Conservation (phyloP, 352 stramenopile species). For the Peronospora farinosa region DNA sequence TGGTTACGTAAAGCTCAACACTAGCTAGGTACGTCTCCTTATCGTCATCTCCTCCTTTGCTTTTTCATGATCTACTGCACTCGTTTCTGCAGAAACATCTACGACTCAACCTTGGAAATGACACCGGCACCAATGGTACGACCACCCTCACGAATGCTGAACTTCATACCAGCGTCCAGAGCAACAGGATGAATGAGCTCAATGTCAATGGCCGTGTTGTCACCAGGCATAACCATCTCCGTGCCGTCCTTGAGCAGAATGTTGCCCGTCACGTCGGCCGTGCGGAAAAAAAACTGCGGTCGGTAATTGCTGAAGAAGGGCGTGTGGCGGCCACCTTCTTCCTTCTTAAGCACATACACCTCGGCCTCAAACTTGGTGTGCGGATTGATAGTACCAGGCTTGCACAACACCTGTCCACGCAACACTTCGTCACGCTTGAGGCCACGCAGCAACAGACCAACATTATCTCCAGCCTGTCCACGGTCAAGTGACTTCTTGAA, state of each 20-base stretch:
- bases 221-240: slow-evolving; percentile 95
- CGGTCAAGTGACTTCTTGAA: slow-evolving; percentile 94
- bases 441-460: slow-evolving; percentile 90
- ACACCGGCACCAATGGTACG: slow-evolving; percentile 94
- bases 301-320: slow-evolving; percentile 97
- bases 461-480: slow-evolving; percentile 93
- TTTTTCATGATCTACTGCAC: slow-evolving; percentile 18
- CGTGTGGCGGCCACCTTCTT: slow-evolving; percentile 94
- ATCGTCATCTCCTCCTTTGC: slow-evolving; percentile 5
- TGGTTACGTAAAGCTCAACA: slow-evolving; percentile 13
- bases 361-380: slow-evolving; percentile 94
- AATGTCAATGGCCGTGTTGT: slow-evolving; percentile 91
- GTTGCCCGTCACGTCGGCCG: slow-evolving; percentile 91
- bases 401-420: slow-evolving; percentile 86
- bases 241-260: slow-evolving; percentile 78
- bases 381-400: slow-evolving; percentile 81
- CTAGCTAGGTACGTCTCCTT: slow-evolving; percentile 5
- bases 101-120: slow-evolving; percentile 87
- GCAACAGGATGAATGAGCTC: slow-evolving; percentile 90
- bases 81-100: slow-evolving; percentile 27
- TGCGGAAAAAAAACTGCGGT: slow-evolving; percentile 97
- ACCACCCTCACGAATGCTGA: slow-evolving; percentile 94
- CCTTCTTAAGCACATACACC: slow-evolving; percentile 94
- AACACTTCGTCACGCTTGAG: slow-evolving; percentile 92
- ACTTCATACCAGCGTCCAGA: slow-evolving; percentile 90